Evolutionary conservation across 257 asterid species (phyloP).

Genomic region (Petrea volubilis): DNA sequence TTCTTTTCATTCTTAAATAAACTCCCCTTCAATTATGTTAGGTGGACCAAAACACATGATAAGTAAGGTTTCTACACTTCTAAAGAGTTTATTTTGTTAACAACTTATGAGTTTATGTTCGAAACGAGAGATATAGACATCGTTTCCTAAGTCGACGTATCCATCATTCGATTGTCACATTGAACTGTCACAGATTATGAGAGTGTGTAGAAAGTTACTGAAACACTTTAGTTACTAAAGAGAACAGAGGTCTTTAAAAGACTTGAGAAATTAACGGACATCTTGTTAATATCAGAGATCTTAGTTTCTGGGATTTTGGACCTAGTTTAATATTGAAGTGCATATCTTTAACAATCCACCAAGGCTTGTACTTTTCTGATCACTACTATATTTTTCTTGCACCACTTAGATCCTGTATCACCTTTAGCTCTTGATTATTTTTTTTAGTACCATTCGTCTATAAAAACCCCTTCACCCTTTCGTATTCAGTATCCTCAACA

Average conservation of each 20-base stretch:
- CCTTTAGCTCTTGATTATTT: not conserved
- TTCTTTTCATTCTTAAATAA: constrained; percentile 10
- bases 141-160: too few species aligned
- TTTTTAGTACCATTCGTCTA: constrained; percentile 16
- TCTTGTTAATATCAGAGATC: too few species aligned
- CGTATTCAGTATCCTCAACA: constrained; percentile 19
- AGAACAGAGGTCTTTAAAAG: too few species aligned
- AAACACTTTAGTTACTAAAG: too few species aligned
- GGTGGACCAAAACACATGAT: not conserved
- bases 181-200: too few species aligned
- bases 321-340: not conserved
- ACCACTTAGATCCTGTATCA: too few species aligned
- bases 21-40: too few species aligned
- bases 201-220: too few species aligned
- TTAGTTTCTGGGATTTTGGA: not conserved
- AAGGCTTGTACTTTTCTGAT: constrained; percentile 34
- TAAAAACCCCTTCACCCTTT: constrained; percentile 31
- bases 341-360: constrained; percentile 8
- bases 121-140: not conserved
- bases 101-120: not conserved
- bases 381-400: too few species aligned
- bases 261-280: too few species aligned
- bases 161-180: too few species aligned
- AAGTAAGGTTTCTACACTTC: not conserved
- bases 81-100: not conserved